Evolutionary conservation across 768 basidiomycete genomes (phyloP).

Genomic region (Kwoniella botswanensis): DNA sequence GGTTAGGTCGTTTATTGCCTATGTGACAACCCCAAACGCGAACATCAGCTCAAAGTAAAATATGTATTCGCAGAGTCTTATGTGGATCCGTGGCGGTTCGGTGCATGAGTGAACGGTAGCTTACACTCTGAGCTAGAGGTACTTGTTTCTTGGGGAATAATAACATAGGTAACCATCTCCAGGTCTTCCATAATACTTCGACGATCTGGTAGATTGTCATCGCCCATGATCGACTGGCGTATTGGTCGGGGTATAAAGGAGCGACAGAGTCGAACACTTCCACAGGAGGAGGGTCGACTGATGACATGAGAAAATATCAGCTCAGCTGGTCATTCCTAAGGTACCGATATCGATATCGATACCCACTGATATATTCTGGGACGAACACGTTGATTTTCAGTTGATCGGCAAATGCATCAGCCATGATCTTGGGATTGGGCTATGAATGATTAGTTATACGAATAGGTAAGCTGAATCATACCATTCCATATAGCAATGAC

Average conservation of each 20-base stretch:
- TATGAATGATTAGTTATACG: neutral
- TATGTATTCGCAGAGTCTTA: too few relatives aligned
- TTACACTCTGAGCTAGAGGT: slow-evolving; percentile 31
- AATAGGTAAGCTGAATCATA: too few relatives aligned
- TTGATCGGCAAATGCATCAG: slow-evolving; percentile 40
- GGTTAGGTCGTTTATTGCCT: slow-evolving; percentile 38
- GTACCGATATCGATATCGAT: too few relatives aligned
- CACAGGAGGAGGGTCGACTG: slow-evolving; percentile 33
- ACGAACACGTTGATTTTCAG: slow-evolving; percentile 41
- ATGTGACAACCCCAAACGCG: too few relatives aligned
- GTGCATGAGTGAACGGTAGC: too few relatives aligned
- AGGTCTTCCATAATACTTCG: slow-evolving; percentile 5
- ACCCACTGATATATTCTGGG: slow-evolving; percentile 49
- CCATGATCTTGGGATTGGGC: slow-evolving; percentile 46
- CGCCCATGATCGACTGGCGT: slow-evolving; percentile 27
- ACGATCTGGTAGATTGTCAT: slow-evolving; percentile 18
- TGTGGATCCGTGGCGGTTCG: too few relatives aligned
- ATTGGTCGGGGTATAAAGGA: slow-evolving; percentile 30
- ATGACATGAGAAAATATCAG: neutral
- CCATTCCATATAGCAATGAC: too few relatives aligned
- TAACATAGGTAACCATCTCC: slow-evolving; percentile 19
- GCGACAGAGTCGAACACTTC: slow-evolving; percentile 26
- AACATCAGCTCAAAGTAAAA: too few relatives aligned
- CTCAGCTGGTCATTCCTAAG: too few relatives aligned
- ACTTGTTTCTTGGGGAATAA: slow-evolving; percentile 19